phyloP scores from a whole-genome alignment of 169 alveolate species.

The Besnoitia besnoiti region DNA sequence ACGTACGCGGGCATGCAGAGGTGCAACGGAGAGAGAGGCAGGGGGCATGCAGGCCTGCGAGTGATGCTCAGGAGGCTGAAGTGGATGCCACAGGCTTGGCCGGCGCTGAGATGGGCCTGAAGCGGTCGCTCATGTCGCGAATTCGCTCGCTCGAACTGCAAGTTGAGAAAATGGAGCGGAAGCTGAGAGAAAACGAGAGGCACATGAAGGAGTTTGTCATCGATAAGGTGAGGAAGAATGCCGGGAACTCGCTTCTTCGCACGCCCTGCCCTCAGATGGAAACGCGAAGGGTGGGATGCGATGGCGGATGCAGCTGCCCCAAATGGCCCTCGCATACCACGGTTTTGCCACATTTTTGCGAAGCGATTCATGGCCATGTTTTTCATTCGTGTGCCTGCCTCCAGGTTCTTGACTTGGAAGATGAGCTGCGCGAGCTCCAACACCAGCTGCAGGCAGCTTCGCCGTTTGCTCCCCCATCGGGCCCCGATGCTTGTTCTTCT shows the following conservation, averaged over 20 bases:
- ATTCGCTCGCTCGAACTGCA: background rate
- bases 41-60: no score
- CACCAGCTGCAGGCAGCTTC: background rate
- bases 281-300: no score
- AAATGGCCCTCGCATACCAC: no score
- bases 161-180: background rate
- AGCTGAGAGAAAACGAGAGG: background rate
- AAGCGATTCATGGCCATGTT: background rate
- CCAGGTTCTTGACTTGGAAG: conserved; percentile 26
- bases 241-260: background rate
- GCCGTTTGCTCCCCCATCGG: background rate
- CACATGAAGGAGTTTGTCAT: conserved; percentile 6
- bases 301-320: no score
- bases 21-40: no score
- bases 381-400: background rate
- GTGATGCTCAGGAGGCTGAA: no score
- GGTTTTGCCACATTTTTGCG: no score
- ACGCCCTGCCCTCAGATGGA: background rate
- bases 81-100: no score
- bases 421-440: background rate
- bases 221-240: background rate
- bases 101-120: no score
- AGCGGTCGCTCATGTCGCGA: background rate
- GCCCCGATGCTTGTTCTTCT: background rate
- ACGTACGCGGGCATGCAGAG: no score